phyloP scores from a whole-genome alignment of 1,139 yeast species.

The Suhomyces coccinellae region DNA sequence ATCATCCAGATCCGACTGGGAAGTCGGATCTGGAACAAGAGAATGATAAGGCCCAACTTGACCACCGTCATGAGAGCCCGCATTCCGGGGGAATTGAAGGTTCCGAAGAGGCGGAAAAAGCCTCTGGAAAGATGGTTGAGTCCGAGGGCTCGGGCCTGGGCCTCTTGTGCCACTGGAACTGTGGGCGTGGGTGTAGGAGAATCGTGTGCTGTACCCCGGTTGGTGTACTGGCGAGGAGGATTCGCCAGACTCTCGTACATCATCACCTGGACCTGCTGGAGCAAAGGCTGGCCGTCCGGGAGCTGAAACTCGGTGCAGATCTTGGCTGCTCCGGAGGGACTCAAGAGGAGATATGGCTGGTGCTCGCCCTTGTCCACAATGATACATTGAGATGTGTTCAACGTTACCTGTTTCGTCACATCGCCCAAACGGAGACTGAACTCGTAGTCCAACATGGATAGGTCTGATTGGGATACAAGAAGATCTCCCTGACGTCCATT shows the following conservation, averaged over 20 bases:
- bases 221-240: not conserved
- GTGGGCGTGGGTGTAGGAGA: not conserved
- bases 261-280: slow-evolving; percentile 13
- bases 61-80: slow-evolving; percentile 9
- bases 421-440: slow-evolving; percentile 19
- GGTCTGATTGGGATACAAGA: slow-evolving; percentile 28
- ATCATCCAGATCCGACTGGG: not conserved
- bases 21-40: not conserved
- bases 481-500: slow-evolving; percentile 6
- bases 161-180: not conserved
- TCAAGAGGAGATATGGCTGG: slow-evolving; percentile 43
- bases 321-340: slow-evolving; percentile 36
- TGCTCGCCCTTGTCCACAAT: slow-evolving; percentile 36
- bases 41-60: not conserved
- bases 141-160: not conserved
- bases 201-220: not conserved
- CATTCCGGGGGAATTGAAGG: not conserved
- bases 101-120: not conserved
- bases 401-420: slow-evolving; percentile 18
- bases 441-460: slow-evolving; percentile 24
- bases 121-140: not conserved
- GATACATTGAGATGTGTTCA: slow-evolving; percentile 46
- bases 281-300: slow-evolving; percentile 10
- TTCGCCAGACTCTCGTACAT: slow-evolving; percentile 5
- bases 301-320: slow-evolving; percentile 10